Conservation (phyloP, 2,329 filamentous ascomycete species). For the Teratosphaeria zuluensis region DNA sequence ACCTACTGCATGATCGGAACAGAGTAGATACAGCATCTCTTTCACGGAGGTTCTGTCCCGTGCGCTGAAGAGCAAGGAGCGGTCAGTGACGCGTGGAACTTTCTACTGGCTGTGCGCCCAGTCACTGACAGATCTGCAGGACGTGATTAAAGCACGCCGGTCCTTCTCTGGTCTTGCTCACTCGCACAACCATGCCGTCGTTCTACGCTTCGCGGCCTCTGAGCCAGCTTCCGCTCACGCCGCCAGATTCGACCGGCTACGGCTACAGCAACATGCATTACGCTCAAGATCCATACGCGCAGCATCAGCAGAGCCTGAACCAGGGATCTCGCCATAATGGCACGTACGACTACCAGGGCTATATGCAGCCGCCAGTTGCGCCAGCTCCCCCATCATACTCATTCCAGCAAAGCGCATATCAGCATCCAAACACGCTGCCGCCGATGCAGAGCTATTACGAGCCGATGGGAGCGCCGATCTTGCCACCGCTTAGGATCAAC, state of each 20-base stretch:
- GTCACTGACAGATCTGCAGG: neutral
- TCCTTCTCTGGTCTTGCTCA: conserved; percentile 32
- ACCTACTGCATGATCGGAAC: conserved; percentile 5
- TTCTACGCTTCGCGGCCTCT: conserved; percentile 37
- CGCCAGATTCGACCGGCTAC: conserved; percentile 38
- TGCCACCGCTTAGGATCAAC: conserved; percentile 39
- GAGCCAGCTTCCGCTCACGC: conserved; percentile 37
- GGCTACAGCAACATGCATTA: conserved; percentile 33
- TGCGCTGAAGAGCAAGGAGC: conserved; percentile 7
- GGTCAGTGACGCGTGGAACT: conserved; percentile 4
- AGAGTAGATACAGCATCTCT: conserved; percentile 2
- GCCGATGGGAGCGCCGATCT: conserved; percentile 33
- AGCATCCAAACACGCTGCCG: conserved; percentile 21
- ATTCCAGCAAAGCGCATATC: conserved; percentile 21
- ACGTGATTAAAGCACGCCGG: conserved; percentile 7
- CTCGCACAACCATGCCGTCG: conserved; percentile 39
- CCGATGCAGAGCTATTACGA: conserved; percentile 34
- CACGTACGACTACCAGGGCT: conserved; percentile 37
- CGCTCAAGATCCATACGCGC: conserved; percentile 34
- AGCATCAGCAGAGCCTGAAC: conserved; percentile 26
- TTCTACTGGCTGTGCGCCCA: neutral
- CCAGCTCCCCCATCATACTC: conserved; percentile 22
- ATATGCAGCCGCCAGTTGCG: conserved; percentile 30
- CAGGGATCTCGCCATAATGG: conserved; percentile 30
- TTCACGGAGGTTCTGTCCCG: conserved; percentile 1